Evolutionary conservation across 441 rosid species (phyloP).

Genomic region (Jatropha podagrica): DNA sequence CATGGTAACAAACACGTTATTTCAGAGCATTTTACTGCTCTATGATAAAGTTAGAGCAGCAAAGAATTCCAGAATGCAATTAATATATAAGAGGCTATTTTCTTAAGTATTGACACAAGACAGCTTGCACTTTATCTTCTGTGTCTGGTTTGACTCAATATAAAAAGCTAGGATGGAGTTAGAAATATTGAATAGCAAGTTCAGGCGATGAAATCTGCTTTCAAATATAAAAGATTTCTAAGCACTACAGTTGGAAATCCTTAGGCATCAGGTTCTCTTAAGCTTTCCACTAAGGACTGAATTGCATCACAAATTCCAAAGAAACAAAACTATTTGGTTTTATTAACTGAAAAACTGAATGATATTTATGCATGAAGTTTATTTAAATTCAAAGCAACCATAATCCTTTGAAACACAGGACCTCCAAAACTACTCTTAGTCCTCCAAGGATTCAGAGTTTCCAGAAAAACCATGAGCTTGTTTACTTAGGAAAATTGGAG

Average conservation of each 20-base stretch:
- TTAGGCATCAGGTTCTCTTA: neutral
- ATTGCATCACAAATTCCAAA: neutral
- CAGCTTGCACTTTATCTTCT: neutral
- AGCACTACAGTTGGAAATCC: neutral
- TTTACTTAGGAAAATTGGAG: neutral
- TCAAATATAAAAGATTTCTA: neutral
- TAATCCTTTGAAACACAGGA: neutral
- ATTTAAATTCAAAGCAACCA: neutral
- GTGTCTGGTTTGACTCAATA: neutral
- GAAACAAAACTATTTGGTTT: neutral
- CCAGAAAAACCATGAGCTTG: neutral
- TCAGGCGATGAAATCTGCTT: too few relatives aligned
- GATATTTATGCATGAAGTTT: neutral
- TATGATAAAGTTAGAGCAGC: slow-evolving; percentile 7
- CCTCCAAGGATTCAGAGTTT: neutral
- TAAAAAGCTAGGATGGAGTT: neutral
- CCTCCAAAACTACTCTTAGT: neutral
- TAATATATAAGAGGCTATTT: neutral
- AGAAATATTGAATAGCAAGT: neutral
- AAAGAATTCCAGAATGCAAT: slow-evolving; percentile 2
- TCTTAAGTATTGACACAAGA: neutral
- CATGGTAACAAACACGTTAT: slow-evolving; percentile 27
- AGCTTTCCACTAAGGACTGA: neutral
- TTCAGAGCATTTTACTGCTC: neutral
- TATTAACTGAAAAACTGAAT: neutral